Percentiles rank a stretch among this genome's conserved stretches.
Conservation (phyloP, 768 basidiomycete species). For the Myochromella boudieri region DNA sequence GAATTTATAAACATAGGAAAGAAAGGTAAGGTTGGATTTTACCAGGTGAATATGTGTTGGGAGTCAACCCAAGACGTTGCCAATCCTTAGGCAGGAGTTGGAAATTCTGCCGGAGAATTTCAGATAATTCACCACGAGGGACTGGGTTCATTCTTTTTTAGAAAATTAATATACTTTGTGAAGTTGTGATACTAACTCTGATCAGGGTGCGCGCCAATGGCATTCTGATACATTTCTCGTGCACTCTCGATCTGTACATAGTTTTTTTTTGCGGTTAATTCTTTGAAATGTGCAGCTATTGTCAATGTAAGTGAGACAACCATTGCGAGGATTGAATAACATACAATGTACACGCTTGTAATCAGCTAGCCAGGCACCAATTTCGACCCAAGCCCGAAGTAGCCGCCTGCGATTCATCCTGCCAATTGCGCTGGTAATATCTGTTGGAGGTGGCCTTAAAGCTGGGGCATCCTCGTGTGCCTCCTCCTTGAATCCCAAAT, state of each 20-base stretch:
- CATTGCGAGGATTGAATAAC: not conserved
- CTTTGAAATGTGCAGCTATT: conserved; percentile 48
- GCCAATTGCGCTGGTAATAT: conserved; percentile 43
- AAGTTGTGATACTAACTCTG: conserved; percentile 53
- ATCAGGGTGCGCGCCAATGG: conserved; percentile 73
- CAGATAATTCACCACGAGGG: conserved; percentile 49
- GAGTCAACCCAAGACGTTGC: conserved; percentile 62
- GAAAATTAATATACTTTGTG: not conserved
- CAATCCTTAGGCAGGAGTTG: conserved; percentile 40
- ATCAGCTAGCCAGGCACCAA: conserved; percentile 64
- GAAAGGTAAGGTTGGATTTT: conserved; percentile 14
- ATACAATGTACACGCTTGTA: conserved; percentile 51
- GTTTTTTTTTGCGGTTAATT: conserved; percentile 33
- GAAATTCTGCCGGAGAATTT: conserved; percentile 35
- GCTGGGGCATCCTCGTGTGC: conserved; percentile 38
- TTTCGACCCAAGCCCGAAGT: conserved; percentile 80
- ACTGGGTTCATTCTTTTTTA: conserved; percentile 33
- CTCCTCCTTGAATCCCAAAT: conserved; percentile 42
- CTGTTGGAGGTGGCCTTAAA: conserved; percentile 56
- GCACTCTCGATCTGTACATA: conserved; percentile 57
- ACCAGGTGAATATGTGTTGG: conserved; percentile 67
- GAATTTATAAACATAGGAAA: conserved; percentile 4
- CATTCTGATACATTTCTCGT: conserved; percentile 70
- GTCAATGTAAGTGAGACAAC: conserved; percentile 8
- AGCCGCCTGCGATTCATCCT: conserved; percentile 57